Base-by-base conservation (phyloP, 1,139 yeast genomes). In the Tardiomyces digboiensis region DNA sequence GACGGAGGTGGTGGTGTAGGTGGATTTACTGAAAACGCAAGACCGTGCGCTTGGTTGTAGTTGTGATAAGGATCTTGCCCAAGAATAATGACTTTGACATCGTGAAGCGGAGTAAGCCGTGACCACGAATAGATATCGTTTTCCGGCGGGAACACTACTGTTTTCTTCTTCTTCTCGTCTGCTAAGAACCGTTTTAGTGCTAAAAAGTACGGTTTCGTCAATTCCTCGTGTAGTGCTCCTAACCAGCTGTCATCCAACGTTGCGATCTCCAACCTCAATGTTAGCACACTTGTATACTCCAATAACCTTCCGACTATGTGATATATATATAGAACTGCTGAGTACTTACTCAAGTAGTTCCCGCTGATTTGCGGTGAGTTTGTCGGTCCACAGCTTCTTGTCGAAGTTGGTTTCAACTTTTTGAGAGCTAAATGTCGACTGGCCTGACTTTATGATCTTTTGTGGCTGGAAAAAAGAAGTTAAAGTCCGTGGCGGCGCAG, bases 61-160 rank as follows among this genome's bases (percentile, higher is more conserved):
- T 88, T 88, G 62, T 93, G 98, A 60, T 91, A 91, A 0, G 99
- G 99, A 61, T 91, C 99, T 61, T 91, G 99, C 1, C 99, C 99
- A 39, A 93, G 68, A 16, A 93, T 72, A 2, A 91, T 74, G 29
- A 93, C 93, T 57, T 79, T 81, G 23, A 89, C 83, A 1, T 74
- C 62, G 5, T 78, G 71, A 29, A 91, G 68, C 0, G 97, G 96
- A 0, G 97, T 87, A 29, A 81, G 71, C 40, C 88, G 76, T 1
- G 95, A 82, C 97, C 98, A 91, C 0, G 97, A 84, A 61, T 91
- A 91, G n/a, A 91, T 78, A 49, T 84, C 83, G 16, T 72, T 58
- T 20, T 68, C 62, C 0, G 91, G 89, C 1, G 99, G 99, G 63
- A 86, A 91, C 0, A 89, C 70, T 1, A 71, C 68, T 48, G 74